Percentiles rank a stretch among this genome's conserved stretches.
Evolutionary conservation across 805 yeast species (phyloP).

Genomic region (Pichia deserticola): DNA sequence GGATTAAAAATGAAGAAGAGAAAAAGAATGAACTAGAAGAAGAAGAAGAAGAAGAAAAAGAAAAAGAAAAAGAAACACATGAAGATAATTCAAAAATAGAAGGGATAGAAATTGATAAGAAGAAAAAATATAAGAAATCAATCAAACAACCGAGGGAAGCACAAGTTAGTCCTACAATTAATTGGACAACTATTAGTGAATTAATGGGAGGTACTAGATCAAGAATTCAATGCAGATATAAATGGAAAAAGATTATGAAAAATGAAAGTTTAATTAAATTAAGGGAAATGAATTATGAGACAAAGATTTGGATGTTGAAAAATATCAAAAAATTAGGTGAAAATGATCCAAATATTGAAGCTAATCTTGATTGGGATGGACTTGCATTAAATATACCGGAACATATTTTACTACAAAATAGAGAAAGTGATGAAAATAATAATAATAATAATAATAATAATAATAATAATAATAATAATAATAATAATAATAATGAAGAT

Average conservation of each 20-base stretch:
- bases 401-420: conserved; percentile 5
- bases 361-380: conserved; percentile 47
- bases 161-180: conserved; percentile 41
- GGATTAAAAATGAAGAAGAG: conserved; percentile 5
- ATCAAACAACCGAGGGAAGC: conserved; percentile 4
- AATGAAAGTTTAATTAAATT: conserved; percentile 44
- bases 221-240: conserved; percentile 90
- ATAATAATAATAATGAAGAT: no score
- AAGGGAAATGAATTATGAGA: conserved; percentile 37
- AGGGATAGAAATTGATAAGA: background rate
- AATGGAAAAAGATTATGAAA: conserved; percentile 79
- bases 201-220: conserved; percentile 83
- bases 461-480: no score
- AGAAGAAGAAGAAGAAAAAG: conserved; percentile 5
- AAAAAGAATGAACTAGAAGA: background rate
- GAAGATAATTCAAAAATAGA: no score
- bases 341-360: conserved; percentile 14
- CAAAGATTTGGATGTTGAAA: conserved; percentile 42
- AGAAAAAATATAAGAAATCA: background rate
- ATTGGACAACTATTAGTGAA: conserved; percentile 91
- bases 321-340: conserved; percentile 39
- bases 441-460: no score
- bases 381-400: conserved; percentile 38
- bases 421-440: background rate
- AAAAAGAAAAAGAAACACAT: conserved; percentile 5